Evolutionary conservation across 2,329 filamentous ascomycete species (phyloP), one percentile per base, ranked within the genome.

Genomic region (Stachybotrys chartarum): DNA sequence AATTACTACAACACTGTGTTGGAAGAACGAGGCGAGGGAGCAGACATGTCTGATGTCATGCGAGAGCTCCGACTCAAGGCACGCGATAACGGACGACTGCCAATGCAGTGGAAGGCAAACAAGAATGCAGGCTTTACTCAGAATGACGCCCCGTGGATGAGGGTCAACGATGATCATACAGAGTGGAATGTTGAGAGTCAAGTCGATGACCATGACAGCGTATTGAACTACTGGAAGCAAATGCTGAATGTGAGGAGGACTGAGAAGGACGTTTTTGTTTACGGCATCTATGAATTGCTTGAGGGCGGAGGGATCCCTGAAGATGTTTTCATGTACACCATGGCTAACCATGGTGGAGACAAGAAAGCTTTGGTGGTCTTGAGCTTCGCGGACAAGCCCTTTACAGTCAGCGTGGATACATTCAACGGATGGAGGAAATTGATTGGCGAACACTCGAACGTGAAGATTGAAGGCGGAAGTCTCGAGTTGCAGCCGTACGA

Each of bases 41-140:
- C 65, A 6, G 62, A 72, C 8, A 66, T 71, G 47, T 60, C 58
- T 0, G 67, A 77, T 1, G 66, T 70, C 8, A 67, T 72, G 51
- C 77, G 74, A 0, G 75, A 77, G 59, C 64, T 72, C 6, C 69
- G 77, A 39, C 56, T 64, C 3, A 67, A 67, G 44, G 66, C 64
- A 1, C 56, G 63, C 1, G 65, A 69, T 2, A 62, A 69, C n/a
- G 59, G 60, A 0, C 54, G 66, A 1, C 18, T 63, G 1, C 63
- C 66, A 0, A 64, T 69, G 67, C 80, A 83, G 54, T 86, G 83
- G 84, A 74, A 69, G 51, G 69, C 67, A 0, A 66, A 70, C 0
- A 61, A 70, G 0, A 72, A 83, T 57, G 79, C 76, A 0, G 84
- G 84, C 0, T 68, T 68, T 35, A 18, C n/a, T 17, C 60, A 63